These are phyloP conservation scores for Clathrus columnatus DNA, from an alignment of 768 basidiomycete genomes.

Conservation along the genomic window DNA sequence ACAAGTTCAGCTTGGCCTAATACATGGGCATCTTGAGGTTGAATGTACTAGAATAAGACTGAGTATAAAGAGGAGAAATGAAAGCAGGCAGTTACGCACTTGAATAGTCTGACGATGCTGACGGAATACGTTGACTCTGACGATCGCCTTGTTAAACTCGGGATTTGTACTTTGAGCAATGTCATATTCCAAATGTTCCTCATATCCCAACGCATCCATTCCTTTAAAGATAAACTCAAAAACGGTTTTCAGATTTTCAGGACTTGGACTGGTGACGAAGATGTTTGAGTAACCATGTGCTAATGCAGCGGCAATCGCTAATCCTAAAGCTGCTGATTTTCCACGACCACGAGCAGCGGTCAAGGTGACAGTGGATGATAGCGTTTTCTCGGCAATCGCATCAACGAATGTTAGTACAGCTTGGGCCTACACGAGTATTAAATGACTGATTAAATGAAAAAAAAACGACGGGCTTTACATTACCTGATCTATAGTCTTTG, in stretches of 20 bases:
- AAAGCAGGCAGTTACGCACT: conserved; percentile 31
- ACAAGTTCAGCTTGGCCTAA: conserved; percentile 96
- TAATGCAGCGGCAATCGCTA: conserved; percentile 88
- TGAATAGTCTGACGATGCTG: conserved; percentile 95
- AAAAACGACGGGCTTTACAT: conserved; percentile 5
- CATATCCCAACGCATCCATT: conserved; percentile 87
- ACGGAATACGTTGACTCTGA: conserved; percentile 89
- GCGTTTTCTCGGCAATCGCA: conserved; percentile 85
- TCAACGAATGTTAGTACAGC: conserved; percentile 92
- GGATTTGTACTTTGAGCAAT: conserved; percentile 92
- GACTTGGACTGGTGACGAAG: conserved; percentile 95
- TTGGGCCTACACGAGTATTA: conserved; percentile 41
- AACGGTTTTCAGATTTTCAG: conserved; percentile 95
- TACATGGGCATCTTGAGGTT: conserved; percentile 96
- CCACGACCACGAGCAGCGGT: conserved; percentile 94
- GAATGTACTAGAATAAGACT: conserved; percentile 68
- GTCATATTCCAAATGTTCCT: conserved; percentile 97
- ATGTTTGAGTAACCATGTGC: conserved; percentile 95
- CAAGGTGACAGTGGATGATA: conserved; percentile 89
- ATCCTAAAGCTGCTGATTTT: conserved; percentile 92
- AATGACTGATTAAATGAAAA: background rate
- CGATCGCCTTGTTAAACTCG: conserved; percentile 91
- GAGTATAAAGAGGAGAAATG: conserved; percentile 13
- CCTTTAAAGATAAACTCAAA: conserved; percentile 98
- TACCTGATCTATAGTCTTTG: conserved; percentile 90